Percentiles rank a stretch among this genome's conserved stretches.
Evolutionary conservation across 768 basidiomycete genomes (phyloP).

Genomic region (Mycena belliarum): DNA sequence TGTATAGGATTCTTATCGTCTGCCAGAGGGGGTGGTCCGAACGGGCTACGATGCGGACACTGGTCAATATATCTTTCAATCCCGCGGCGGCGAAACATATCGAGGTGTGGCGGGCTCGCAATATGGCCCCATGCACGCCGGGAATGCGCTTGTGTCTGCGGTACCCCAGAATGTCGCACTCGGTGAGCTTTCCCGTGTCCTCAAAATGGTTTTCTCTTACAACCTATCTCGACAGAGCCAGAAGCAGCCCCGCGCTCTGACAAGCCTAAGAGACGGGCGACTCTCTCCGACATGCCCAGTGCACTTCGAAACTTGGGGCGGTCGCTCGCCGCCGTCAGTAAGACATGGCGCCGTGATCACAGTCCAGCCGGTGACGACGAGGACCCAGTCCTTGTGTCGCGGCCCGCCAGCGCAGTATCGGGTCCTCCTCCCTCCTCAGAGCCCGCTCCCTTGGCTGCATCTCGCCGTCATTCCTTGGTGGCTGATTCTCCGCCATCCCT

Average conservation of each 20-base stretch:
- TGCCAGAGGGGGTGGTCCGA: constrained; percentile 52
- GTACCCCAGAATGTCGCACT: not conserved
- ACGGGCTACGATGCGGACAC: constrained; percentile 56
- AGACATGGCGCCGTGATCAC: constrained; percentile 3
- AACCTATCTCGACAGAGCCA: not conserved
- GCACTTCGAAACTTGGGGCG: constrained; percentile 12
- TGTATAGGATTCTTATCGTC: constrained; percentile 50
- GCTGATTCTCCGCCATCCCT: not conserved
- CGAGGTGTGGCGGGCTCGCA: constrained; percentile 44
- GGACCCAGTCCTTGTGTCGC: constrained; percentile 10
- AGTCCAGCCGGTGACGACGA: constrained; percentile 14
- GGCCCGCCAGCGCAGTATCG: constrained; percentile 4
- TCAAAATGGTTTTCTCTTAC: not conserved
- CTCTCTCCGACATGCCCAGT: constrained; percentile 1
- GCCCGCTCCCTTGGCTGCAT: not conserved
- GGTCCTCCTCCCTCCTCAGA: no score
- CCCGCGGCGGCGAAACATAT: constrained; percentile 42
- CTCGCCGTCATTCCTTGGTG: not conserved
- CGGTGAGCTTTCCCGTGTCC: not conserved
- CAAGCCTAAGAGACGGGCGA: not conserved
- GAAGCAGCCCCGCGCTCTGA: not conserved
- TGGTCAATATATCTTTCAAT: constrained; percentile 46
- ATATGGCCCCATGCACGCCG: constrained; percentile 32
- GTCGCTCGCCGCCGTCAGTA: constrained; percentile 12
- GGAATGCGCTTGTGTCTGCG: not conserved